Conservation (phyloP, 169 alveolate genomes). For the Plasmodium falciparum region DNA sequence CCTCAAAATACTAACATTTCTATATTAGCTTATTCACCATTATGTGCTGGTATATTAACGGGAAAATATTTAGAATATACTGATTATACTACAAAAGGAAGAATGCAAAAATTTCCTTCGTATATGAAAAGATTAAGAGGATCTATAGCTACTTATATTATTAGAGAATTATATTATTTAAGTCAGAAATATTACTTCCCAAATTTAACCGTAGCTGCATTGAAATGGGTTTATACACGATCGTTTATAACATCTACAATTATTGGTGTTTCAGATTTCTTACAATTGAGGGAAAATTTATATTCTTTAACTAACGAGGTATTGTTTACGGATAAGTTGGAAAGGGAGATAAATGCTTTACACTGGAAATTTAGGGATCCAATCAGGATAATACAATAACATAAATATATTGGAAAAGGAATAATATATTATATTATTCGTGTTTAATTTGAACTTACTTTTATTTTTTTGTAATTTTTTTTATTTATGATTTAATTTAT, state of each 20-base stretch:
- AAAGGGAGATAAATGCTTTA: slow-evolving; percentile 86
- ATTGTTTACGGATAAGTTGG: slow-evolving; percentile 85
- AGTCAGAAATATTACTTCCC: slow-evolving; percentile 84
- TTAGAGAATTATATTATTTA: slow-evolving; percentile 83
- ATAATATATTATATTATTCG: too few relatives aligned
- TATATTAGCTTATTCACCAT: slow-evolving; percentile 86
- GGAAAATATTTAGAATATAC: slow-evolving; percentile 89
- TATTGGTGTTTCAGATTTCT: slow-evolving; percentile 85
- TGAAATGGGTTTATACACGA: slow-evolving; percentile 88
- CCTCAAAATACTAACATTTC: slow-evolving; percentile 87
- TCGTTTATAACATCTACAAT: slow-evolving; percentile 88
- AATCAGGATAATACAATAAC: slow-evolving; percentile 83
- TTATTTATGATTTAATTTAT: too few relatives aligned
- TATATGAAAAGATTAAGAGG: slow-evolving; percentile 89
- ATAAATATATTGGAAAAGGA: too few relatives aligned
- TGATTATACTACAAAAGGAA: slow-evolving; percentile 87
- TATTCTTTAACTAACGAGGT: slow-evolving; percentile 82
- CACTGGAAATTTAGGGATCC: slow-evolving; percentile 92
- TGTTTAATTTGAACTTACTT: too few relatives aligned
- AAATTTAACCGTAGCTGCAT: slow-evolving; percentile 84
- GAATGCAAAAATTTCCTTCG: slow-evolving; percentile 88
- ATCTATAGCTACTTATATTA: slow-evolving; percentile 88
- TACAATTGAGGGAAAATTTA: slow-evolving; percentile 87
- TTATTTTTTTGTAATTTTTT: too few relatives aligned
- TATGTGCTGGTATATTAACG: slow-evolving; percentile 89